A percentile compares a stretch with the other conserved stretches of the same genome.
Conservation (phyloP, 2,329 filamentous ascomycete species). For the Epichloe typhina region DNA sequence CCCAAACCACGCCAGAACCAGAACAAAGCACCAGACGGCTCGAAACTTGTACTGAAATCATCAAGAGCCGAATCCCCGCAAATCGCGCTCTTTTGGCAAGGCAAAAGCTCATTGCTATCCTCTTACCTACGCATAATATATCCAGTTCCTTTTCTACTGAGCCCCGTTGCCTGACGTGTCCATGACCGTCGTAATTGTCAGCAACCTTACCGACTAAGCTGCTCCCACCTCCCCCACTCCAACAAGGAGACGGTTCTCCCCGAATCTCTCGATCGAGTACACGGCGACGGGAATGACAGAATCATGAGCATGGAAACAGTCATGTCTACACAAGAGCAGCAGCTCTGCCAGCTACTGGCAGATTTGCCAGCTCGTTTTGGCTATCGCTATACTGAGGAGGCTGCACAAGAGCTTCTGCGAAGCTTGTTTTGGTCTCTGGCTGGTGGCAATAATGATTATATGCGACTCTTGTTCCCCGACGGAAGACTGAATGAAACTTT, state of each 20-base stretch:
- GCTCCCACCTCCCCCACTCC: neutral
- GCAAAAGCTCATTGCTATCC: neutral
- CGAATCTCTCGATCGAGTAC: neutral
- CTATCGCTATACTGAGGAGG: constrained; percentile 62
- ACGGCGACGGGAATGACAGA: constrained; percentile 13
- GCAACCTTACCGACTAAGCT: constrained; percentile 8
- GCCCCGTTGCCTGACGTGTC: neutral
- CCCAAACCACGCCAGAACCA: neutral
- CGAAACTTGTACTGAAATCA: neutral
- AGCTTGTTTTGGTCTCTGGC: constrained; percentile 82
- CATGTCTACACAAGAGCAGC: constrained; percentile 59
- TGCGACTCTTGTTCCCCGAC: constrained; percentile 70
- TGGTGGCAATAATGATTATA: constrained; percentile 57
- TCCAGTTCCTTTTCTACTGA: neutral
- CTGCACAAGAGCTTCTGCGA: constrained; percentile 58
- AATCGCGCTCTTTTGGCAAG: neutral
- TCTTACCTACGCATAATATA: neutral
- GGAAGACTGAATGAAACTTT: constrained; percentile 53
- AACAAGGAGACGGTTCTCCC: neutral
- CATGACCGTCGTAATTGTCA: neutral
- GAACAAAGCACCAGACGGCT: neutral
- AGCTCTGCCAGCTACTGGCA: constrained; percentile 72
- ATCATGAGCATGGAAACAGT: constrained; percentile 33
- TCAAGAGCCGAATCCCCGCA: neutral
- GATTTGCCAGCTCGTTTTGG: constrained; percentile 60